Conservation (phyloP, 495 filamentous ascomycete species). For the Thermothielavioides terrestris region DNA sequence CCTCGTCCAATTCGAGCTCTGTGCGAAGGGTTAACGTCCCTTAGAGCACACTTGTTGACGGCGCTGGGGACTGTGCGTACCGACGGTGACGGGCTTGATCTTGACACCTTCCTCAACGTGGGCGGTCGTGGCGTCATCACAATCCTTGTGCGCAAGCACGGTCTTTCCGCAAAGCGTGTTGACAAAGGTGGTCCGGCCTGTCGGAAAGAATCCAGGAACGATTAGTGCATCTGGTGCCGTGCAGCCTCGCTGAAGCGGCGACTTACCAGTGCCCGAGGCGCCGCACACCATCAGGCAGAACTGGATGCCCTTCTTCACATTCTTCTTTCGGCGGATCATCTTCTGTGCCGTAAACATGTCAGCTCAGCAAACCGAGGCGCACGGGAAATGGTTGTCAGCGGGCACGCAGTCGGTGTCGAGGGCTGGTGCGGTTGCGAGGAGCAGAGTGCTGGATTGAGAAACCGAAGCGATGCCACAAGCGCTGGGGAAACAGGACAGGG, state of each 20-base stretch:
- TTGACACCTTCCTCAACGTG: conserved; percentile 93
- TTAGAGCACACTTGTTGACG: background rate
- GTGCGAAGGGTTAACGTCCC: conserved; percentile 14
- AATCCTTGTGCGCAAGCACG: conserved; percentile 79
- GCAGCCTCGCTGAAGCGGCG: background rate
- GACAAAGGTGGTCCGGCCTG: conserved; percentile 96
- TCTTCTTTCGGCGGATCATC: conserved; percentile 99
- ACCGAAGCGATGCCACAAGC: background rate
- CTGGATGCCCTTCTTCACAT: conserved; percentile 99
- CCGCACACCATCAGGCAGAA: conserved; percentile 99
- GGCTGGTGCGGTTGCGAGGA: background rate
- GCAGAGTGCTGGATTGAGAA: background rate
- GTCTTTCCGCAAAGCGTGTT: conserved; percentile 97
- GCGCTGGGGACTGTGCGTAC: conserved; percentile 45
- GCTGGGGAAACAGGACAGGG: conserved; percentile 12
- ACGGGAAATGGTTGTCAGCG: conserved; percentile 1
- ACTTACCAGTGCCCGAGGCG: conserved; percentile 92
- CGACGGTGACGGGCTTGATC: conserved; percentile 97
- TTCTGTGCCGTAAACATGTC: conserved; percentile 48
- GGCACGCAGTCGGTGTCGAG: conserved; percentile 1
- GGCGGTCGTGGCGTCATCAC: conserved; percentile 77
- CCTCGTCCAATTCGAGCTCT: conserved; percentile 97
- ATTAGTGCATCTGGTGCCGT: conserved; percentile 16
- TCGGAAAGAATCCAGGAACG: conserved; percentile 8
- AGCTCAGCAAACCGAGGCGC: conserved; percentile 9